Evolutionary conservation across 2,329 filamentous ascomycete species (phyloP).

Genomic region (Coleophoma crateriformis): DNA sequence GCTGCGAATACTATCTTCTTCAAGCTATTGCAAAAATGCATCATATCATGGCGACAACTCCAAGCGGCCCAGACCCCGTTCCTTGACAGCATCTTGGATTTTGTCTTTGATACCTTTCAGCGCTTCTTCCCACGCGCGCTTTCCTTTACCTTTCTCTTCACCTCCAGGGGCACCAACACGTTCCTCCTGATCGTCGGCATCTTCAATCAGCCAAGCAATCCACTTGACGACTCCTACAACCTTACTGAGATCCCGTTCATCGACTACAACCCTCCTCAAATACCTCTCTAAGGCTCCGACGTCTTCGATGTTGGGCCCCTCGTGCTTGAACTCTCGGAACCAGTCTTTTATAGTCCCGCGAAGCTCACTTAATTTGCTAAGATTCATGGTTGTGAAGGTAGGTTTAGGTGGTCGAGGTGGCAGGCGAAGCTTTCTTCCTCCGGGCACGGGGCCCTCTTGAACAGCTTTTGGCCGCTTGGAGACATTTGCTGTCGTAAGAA

Average conservation of each 20-base stretch:
- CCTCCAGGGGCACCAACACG: conserved; percentile 30
- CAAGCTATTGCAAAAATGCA: not conserved
- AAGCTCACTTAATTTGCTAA: conserved; percentile 56
- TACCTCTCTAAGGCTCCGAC: conserved; percentile 70
- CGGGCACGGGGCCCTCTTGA: conserved; percentile 5
- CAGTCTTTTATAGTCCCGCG: conserved; percentile 71
- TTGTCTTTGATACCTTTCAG: conserved; percentile 38
- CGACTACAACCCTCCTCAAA: conserved; percentile 61
- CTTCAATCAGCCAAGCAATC: conserved; percentile 52
- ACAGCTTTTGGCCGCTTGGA: conserved; percentile 14
- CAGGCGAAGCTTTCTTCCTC: conserved; percentile 32
- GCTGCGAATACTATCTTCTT: not conserved
- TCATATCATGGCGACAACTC: conserved; percentile 32
- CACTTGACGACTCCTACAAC: conserved; percentile 65
- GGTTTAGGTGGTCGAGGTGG: conserved; percentile 46
- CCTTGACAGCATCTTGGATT: conserved; percentile 48
- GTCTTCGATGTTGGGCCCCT: conserved; percentile 77
- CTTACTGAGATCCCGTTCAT: conserved; percentile 77
- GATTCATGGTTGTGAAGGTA: conserved; percentile 55
- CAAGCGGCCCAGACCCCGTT: conserved; percentile 51
- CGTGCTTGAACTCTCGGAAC: conserved; percentile 63
- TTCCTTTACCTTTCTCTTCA: conserved; percentile 30
- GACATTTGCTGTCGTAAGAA: conserved; percentile 25
- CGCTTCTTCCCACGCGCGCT: conserved; percentile 40
- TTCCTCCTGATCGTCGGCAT: conserved; percentile 33